Evolutionary conservation across 2,329 filamentous ascomycete species (phyloP).

Genomic region (Colletotrichum tanaceti): DNA sequence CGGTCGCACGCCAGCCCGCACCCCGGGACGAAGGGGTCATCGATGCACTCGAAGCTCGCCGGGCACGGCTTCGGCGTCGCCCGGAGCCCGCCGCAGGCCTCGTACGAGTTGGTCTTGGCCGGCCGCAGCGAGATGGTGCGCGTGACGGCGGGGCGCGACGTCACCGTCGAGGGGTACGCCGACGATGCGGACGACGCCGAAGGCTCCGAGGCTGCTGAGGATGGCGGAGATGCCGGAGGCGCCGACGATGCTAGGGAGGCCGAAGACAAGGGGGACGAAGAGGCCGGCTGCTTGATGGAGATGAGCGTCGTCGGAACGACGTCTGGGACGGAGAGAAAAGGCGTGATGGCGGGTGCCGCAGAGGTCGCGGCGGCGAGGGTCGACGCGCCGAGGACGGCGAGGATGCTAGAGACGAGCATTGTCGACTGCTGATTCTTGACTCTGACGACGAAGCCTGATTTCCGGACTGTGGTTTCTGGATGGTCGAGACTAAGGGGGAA

Average conservation of each 20-base stretch:
- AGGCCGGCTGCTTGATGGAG: neutral
- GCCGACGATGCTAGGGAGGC: neutral
- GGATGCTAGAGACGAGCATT: conserved; percentile 9
- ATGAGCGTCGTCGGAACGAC: conserved; percentile 4
- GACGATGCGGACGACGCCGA: neutral
- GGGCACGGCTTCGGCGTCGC: conserved; percentile 45
- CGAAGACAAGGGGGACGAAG: neutral
- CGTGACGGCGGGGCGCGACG: neutral
- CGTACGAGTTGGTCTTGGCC: conserved; percentile 43
- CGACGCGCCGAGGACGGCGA: conserved; percentile 28
- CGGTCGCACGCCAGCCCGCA: conserved; percentile 52
- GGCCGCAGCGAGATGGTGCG: neutral
- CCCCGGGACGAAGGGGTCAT: conserved; percentile 49
- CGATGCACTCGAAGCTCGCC: conserved; percentile 45
- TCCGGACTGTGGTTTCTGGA: too few species aligned
- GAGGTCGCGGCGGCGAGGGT: conserved; percentile 15
- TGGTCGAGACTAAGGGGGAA: neutral
- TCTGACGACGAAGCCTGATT: too few species aligned
- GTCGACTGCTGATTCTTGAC: neutral
- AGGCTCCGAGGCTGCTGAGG: neutral
- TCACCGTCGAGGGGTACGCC: neutral
- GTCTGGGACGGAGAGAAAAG: neutral
- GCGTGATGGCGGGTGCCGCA: neutral
- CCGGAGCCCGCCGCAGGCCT: conserved; percentile 49
- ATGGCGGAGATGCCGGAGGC: neutral